Evolutionary conservation across 352 stramenopile genomes (phyloP).

Genomic region (Elongisporangium senticosum): DNA sequence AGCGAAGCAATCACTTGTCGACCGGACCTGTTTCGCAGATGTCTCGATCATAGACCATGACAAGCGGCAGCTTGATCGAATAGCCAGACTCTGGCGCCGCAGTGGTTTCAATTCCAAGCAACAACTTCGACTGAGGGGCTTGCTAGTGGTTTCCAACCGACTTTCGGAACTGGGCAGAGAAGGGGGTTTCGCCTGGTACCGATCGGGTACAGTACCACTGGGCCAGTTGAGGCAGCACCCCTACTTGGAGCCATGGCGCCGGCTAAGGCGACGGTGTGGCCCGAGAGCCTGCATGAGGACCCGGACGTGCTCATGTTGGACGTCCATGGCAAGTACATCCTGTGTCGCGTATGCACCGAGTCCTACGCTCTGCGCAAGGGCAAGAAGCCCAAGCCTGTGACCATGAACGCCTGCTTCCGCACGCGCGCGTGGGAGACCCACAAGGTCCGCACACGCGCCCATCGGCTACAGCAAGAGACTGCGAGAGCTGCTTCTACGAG

Average conservation of each 20-base stretch:
- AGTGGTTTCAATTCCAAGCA: too few relatives aligned
- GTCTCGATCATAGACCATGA: too few relatives aligned
- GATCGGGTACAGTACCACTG: too few relatives aligned
- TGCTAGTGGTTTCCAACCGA: too few relatives aligned
- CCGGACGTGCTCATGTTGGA: conserved; percentile 39
- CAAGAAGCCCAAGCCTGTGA: conserved; percentile 45
- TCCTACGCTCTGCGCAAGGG: conserved; percentile 39
- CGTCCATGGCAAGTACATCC: conserved; percentile 35
- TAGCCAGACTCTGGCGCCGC: too few relatives aligned
- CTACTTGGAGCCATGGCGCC: conserved; percentile 18
- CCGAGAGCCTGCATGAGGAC: conserved; percentile 25
- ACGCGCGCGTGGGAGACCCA: conserved; percentile 42
- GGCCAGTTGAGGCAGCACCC: too few relatives aligned
- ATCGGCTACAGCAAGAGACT: conserved; percentile 25
- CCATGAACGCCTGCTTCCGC: conserved; percentile 45
- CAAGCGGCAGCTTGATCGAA: too few relatives aligned
- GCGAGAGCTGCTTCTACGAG: too few relatives aligned
- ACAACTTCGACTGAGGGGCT: too few relatives aligned
- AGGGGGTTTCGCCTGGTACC: not conserved
- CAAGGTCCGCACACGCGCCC: conserved; percentile 41
- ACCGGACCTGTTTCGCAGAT: not conserved
- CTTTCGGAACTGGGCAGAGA: not conserved
- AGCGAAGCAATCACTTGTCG: not conserved
- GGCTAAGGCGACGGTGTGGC: conserved; percentile 36
- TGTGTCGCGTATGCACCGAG: conserved; percentile 41